These are phyloP conservation scores for Bondarzewia mesenterica DNA, from an alignment of 1,284 basidiomycete genomes.

Conservation along the genomic window DNA sequence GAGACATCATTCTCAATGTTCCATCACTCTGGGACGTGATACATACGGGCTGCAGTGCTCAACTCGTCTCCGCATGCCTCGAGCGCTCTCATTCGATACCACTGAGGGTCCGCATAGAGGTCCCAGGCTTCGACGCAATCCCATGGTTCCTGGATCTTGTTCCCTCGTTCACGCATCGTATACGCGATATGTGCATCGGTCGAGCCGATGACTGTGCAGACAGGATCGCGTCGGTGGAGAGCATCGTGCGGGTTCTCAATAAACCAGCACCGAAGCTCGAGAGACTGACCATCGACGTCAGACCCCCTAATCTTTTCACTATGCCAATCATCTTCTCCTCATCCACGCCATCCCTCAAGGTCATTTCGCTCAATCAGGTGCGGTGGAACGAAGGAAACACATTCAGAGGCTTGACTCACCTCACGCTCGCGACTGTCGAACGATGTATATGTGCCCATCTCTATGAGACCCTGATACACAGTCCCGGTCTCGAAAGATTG, in stretches of 20 bases:
- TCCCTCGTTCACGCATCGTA: background rate
- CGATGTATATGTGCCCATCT: background rate
- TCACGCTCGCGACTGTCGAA: background rate
- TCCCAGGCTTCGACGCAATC: background rate
- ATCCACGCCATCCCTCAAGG: background rate
- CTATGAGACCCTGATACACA: background rate
- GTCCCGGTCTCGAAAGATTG: background rate
- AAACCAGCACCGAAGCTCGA: background rate
- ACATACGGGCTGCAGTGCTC: background rate
- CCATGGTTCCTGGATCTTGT: background rate
- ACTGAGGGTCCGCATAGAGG: background rate
- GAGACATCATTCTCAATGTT: background rate
- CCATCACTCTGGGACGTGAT: background rate
- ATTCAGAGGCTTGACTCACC: background rate
- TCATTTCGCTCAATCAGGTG: background rate
- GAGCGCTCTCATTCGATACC: background rate
- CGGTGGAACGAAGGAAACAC: background rate
- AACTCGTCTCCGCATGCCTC: background rate
- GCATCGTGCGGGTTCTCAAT: background rate
- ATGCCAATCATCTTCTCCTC: background rate
- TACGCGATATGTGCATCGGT: background rate
- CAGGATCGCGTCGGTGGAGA: background rate
- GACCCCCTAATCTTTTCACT: background rate
- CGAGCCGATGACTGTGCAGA: background rate
- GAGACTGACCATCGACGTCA: background rate